These are phyloP conservation scores for Adansonia madagascariensis DNA, from an alignment of 441 rosid species.

Conservation along the genomic window DNA sequence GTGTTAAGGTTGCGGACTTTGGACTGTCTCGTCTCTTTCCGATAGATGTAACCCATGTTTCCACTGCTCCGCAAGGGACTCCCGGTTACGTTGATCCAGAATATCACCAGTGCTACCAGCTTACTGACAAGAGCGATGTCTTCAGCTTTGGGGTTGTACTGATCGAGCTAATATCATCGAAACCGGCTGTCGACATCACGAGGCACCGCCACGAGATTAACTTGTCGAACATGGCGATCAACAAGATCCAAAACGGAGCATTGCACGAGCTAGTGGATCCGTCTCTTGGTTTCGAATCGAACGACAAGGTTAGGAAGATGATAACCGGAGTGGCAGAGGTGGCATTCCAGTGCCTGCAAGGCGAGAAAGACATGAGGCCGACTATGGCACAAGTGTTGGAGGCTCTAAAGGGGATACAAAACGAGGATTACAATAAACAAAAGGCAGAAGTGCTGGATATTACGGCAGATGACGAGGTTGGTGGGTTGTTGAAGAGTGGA, in stretches of 20 bases:
- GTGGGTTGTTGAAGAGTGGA: slow-evolving; percentile 44
- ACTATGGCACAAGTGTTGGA: slow-evolving; percentile 60
- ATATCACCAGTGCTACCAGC: slow-evolving; percentile 81
- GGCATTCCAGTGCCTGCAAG: slow-evolving; percentile 81
- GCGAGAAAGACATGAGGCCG: slow-evolving; percentile 79
- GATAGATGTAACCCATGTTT: slow-evolving; percentile 61
- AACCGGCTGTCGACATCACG: slow-evolving; percentile 87
- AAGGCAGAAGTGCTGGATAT: slow-evolving; percentile 35
- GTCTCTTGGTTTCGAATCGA: slow-evolving; percentile 61
- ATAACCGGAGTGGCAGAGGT: slow-evolving; percentile 70
- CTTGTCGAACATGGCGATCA: slow-evolving; percentile 71
- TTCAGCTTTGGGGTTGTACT: slow-evolving; percentile 93
- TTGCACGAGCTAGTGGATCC: slow-evolving; percentile 70
- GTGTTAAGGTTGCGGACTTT: slow-evolving; percentile 78
- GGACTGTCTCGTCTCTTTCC: slow-evolving; percentile 80
- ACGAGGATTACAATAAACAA: slow-evolving; percentile 27
- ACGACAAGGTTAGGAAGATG: slow-evolving; percentile 45
- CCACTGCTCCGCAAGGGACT: slow-evolving; percentile 96
- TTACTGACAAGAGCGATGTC: slow-evolving; percentile 85
- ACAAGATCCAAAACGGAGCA: slow-evolving; percentile 62
- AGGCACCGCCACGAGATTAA: slow-evolving; percentile 80
- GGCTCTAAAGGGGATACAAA: slow-evolving; percentile 50
- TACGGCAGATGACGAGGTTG: slow-evolving; percentile 36
- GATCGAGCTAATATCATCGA: slow-evolving; percentile 79
- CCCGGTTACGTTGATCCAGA: slow-evolving; percentile 95